Evolutionary conservation across 2,329 filamentous ascomycete genomes (phyloP).

Genomic region (Metarhizium sp.): DNA sequence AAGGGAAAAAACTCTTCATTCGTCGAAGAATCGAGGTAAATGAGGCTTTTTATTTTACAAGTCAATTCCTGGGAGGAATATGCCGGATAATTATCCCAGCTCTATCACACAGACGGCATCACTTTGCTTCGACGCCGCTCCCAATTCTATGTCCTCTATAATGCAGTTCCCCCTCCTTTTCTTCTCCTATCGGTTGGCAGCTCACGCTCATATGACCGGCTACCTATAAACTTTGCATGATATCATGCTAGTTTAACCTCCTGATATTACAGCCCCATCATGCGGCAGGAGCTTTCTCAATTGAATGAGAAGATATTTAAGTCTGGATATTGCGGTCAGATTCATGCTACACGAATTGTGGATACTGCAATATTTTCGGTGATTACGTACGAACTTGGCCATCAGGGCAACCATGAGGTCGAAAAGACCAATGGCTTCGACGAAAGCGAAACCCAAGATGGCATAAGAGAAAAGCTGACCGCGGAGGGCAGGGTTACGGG

Average conservation of each 20-base stretch:
- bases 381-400: slow-evolving; percentile 70
- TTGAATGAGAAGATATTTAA: slow-evolving; percentile 24
- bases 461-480: slow-evolving; percentile 94
- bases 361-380: neutral
- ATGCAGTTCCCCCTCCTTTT: slow-evolving; percentile 25
- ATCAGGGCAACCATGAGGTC: slow-evolving; percentile 88
- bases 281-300: slow-evolving; percentile 26
- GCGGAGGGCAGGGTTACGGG: slow-evolving; percentile 89
- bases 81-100: slow-evolving; percentile 23
- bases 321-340: slow-evolving; percentile 18
- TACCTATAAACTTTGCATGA: slow-evolving; percentile 16
- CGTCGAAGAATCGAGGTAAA: slow-evolving; percentile 27
- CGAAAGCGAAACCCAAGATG: slow-evolving; percentile 93
- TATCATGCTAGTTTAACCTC: slow-evolving; percentile 18
- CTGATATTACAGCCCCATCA: slow-evolving; percentile 24
- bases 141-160: slow-evolving; percentile 33
- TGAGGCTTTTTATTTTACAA: slow-evolving; percentile 35
- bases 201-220: slow-evolving; percentile 16
- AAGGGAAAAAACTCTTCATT: slow-evolving; percentile 19
- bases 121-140: slow-evolving; percentile 21
- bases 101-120: slow-evolving; percentile 25
- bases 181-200: slow-evolving; percentile 18
- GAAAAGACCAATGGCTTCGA: slow-evolving; percentile 85
- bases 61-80: slow-evolving; percentile 24
- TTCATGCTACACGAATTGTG: neutral